Base-by-base conservation (phyloP, 2,329 filamentous ascomycete genomes). In the Colletotrichum sp. region DNA sequence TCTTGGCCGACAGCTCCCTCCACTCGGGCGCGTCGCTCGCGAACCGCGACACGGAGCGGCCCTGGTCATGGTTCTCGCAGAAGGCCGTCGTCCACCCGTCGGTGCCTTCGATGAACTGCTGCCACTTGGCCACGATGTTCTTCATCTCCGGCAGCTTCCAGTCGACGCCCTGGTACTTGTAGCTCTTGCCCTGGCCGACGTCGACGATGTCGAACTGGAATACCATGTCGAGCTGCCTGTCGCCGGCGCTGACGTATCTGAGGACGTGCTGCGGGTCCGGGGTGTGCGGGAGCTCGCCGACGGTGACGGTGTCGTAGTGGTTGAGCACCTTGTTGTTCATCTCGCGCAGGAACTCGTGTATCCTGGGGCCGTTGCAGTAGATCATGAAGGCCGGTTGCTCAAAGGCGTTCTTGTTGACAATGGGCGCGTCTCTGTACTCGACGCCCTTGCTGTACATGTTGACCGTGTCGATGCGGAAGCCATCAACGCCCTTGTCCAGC, bases 401-500 rank as follows among this genome's bases (percentile, higher is more conserved):
- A 27, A 82, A 82, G 1, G 86, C 83, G 7, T 83, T 84, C 6
- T 85, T 82, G 66, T 91, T 86, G 8, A 87, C 84, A 55, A 92
- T 82, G 1, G 91, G 89, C 0, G 91, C 92, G 77, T 94, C 91
- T 1, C 88, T 89, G 70, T 92, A 90, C 1, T 85, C 85, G 6
- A 88, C 88, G 0, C 88, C 88, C 80, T 95, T 95, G 80, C 91
- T 93, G 80, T 94, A 93, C 84, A 93, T 90, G 83, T 94, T 94
- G 83, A 95, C 93, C 1, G 93, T 93, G 79, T 95, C 93, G 83
- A 95, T 90, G n/a, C 93, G 89, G 86, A 95, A 95, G 5, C 93
- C 93, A 62, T 93, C 91, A 0, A 94, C 92, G 4, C 94, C 94
- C 36, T 91, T 90, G 65, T 94, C 87, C 1, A 97, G 89, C 95